These are phyloP conservation scores for Microsporum audouinii DNA, from an alignment of 2,329 filamentous ascomycete genomes.

Conservation along the genomic window DNA sequence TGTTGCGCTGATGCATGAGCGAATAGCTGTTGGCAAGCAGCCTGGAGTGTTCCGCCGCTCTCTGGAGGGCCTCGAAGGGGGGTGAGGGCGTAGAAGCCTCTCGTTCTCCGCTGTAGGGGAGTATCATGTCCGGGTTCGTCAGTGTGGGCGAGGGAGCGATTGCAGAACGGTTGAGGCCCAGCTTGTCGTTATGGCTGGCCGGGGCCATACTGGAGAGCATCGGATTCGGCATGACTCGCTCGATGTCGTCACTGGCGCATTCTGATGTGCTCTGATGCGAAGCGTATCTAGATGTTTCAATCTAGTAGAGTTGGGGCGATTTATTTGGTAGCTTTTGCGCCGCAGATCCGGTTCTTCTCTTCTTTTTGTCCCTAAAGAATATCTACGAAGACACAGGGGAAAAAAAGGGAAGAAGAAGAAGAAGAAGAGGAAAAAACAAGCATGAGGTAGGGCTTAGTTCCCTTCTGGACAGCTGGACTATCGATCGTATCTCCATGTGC, in stretches of 20 bases:
- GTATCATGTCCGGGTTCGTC: slow-evolving; percentile 89
- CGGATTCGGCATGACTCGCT: neutral
- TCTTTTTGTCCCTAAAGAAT: neutral
- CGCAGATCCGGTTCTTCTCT: neutral
- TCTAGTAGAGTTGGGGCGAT: neutral
- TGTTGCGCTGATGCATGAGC: slow-evolving; percentile 1
- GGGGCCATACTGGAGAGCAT: neutral
- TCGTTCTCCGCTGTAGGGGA: slow-evolving; percentile 53
- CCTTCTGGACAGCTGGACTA: neutral
- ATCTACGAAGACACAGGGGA: neutral
- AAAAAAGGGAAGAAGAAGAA: neutral
- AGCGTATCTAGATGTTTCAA: neutral
- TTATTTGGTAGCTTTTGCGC: no score
- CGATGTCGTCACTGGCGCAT: neutral
- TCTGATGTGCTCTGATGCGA: neutral
- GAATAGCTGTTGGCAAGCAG: neutral
- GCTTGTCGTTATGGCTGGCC: neutral
- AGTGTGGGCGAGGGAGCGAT: slow-evolving; percentile 61
- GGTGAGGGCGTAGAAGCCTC: slow-evolving; percentile 40
- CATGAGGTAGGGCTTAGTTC: neutral
- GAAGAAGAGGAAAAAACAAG: neutral
- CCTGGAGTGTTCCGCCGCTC: neutral
- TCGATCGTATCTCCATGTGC: neutral
- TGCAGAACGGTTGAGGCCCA: neutral
- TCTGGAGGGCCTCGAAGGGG: slow-evolving; percentile 35